These are phyloP conservation scores for Fusarium sp. DNA, from an alignment of 2,329 filamentous ascomycete genomes.

Conservation along the genomic window DNA sequence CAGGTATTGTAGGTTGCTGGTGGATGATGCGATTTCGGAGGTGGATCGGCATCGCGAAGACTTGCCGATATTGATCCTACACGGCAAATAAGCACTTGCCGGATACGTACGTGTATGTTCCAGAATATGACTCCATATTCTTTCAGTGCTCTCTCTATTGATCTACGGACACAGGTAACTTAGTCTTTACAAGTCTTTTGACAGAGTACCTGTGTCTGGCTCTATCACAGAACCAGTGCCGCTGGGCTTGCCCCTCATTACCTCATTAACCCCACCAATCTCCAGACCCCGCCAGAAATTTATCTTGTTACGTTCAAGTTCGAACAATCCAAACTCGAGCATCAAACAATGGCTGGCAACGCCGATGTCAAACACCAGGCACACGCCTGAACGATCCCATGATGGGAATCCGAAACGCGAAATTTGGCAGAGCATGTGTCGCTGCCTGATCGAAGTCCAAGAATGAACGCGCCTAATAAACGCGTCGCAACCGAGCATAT, in stretches of 20 bases:
- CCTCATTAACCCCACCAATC: neutral
- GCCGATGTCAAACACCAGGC: neutral
- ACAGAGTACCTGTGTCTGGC: neutral
- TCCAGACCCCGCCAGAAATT: neutral
- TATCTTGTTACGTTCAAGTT: neutral
- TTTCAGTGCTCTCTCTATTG: neutral
- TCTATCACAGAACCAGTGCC: neutral
- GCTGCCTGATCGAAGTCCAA: neutral
- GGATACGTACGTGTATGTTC: no score
- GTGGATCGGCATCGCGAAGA: neutral
- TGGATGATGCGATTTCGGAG: neutral
- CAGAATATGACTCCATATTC: rapidly evolving
- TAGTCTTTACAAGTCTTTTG: neutral
- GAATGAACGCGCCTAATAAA: neutral
- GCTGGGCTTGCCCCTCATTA: neutral
- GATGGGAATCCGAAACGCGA: neutral
- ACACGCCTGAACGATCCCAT: neutral
- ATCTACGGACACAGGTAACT: neutral
- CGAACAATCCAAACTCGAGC: neutral
- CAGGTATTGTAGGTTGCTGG: neutral
- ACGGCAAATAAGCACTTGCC: neutral
- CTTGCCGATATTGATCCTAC: neutral
- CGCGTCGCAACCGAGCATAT: neutral
- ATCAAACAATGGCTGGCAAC: neutral
- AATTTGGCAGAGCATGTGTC: neutral